Percentiles rank a stretch among this genome's conserved stretches.
Evolutionary conservation across 306 rosid genomes (phyloP).

Genomic region (Lithocarpus polystachyus): DNA sequence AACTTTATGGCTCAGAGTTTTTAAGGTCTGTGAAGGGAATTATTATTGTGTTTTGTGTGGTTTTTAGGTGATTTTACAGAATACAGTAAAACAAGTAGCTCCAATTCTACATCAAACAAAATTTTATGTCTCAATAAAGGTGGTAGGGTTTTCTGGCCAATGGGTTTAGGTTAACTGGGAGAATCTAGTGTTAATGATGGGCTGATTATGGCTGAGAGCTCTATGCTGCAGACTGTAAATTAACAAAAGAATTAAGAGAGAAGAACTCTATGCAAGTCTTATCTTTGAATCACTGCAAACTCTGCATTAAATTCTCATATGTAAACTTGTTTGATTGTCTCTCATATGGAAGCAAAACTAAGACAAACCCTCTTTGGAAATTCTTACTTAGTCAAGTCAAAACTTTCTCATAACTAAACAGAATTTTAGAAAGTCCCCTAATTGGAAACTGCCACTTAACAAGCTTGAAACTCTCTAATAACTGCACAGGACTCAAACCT

Average conservation of each 20-base stretch:
- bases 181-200: neutral
- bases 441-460: neutral
- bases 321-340: neutral
- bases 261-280: neutral
- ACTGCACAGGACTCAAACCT: neutral
- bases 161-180: neutral
- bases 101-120: neutral
- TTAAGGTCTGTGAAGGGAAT: no score
- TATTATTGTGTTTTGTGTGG: neutral
- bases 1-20: no score
- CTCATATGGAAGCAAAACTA: neutral
- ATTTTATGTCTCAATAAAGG: neutral
- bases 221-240: neutral
- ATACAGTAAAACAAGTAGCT: neutral
- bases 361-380: neutral
- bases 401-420: neutral
- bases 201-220: neutral
- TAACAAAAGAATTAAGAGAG: neutral
- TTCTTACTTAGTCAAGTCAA: neutral
- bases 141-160: neutral
- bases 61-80: neutral
- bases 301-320: no score
- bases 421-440: neutral
- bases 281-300: no score
- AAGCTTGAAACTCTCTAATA: neutral